Conservation (phyloP, 257 asterid species). For the Solanum habrochaites region DNA sequence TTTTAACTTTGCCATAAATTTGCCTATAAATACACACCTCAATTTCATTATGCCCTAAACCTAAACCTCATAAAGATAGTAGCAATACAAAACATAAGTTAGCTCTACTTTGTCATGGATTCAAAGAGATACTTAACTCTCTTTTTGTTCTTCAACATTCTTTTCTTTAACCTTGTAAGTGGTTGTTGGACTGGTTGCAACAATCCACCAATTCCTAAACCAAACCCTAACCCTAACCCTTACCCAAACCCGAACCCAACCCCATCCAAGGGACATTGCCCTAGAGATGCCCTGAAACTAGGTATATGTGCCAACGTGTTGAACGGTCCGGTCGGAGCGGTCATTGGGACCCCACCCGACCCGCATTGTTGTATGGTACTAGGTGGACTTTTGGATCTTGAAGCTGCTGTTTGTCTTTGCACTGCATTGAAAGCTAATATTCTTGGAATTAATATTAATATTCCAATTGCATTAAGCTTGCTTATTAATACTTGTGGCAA, state of each 20-base stretch:
- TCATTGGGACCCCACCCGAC: slow-evolving; percentile 52
- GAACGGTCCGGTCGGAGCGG: slow-evolving; percentile 37
- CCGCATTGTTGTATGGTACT: slow-evolving; percentile 53
- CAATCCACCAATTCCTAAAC: slow-evolving; percentile 5
- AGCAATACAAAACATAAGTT: background rate
- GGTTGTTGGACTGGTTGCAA: slow-evolving; percentile 34
- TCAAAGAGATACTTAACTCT: slow-evolving; percentile 22
- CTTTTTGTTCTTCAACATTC: slow-evolving; percentile 31
- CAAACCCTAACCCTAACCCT: slow-evolving; percentile 12
- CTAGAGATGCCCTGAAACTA: slow-evolving; percentile 49
- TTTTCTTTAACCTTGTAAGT: slow-evolving; percentile 26
- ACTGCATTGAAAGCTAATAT: slow-evolving; percentile 64
- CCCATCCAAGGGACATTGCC: slow-evolving; percentile 44
- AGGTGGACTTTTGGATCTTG: slow-evolving; percentile 59
- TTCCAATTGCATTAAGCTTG: slow-evolving; percentile 59
- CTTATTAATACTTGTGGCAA: slow-evolving; percentile 61
- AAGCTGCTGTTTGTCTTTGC: slow-evolving; percentile 64
- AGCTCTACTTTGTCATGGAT: slow-evolving; percentile 22
- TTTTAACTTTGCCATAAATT: background rate
- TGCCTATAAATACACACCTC: slow-evolving; percentile 6
- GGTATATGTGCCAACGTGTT: slow-evolving; percentile 59
- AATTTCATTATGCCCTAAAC: background rate
- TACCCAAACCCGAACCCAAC: slow-evolving; percentile 16
- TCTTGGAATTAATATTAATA: slow-evolving; percentile 53
- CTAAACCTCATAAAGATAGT: background rate